Percentiles rank a stretch among this genome's conserved stretches.
phyloP scores from a whole-genome alignment of 768 basidiomycete species.

The Leccinum subgranulosum region DNA sequence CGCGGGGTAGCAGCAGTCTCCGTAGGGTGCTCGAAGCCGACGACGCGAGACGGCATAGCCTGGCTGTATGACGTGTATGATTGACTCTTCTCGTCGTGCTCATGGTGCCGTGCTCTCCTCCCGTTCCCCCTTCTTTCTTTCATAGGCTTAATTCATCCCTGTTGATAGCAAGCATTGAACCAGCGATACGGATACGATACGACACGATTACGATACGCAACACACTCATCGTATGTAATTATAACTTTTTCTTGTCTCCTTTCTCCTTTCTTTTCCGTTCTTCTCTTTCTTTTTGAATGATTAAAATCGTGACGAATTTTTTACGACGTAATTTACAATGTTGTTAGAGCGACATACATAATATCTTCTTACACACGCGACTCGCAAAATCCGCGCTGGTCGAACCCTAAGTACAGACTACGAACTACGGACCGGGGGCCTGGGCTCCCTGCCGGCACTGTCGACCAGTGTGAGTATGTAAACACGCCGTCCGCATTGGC shows the following conservation, averaged over 20 bases:
- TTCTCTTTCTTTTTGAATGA: constrained; percentile 3
- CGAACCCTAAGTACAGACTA: not conserved
- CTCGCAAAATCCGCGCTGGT: not conserved
- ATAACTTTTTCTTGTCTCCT: constrained; percentile 11
- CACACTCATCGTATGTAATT: constrained; percentile 26
- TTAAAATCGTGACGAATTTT: constrained; percentile 15
- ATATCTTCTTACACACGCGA: constrained; percentile 7
- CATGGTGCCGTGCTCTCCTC: not conserved
- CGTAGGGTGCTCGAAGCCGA: constrained; percentile 39
- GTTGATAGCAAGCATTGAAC: constrained; percentile 25
- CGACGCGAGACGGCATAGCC: constrained; percentile 63
- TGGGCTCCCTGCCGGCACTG: not conserved
- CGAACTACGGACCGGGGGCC: not conserved
- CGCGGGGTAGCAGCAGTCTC: constrained; percentile 24
- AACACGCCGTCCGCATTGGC: not conserved
- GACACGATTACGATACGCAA: constrained; percentile 25
- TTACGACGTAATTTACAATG: constrained; percentile 28
- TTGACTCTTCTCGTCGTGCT: constrained; percentile 15
- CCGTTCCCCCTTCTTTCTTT: constrained; percentile 5
- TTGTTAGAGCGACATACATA: constrained; percentile 12
- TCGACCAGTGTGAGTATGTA: not conserved
- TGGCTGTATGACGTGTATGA: constrained; percentile 51
- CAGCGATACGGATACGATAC: constrained; percentile 12
- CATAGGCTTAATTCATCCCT: constrained; percentile 36
- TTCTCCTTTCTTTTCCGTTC: not conserved